phyloP scores from a whole-genome alignment of 805 yeast species.

The Hanseniaspora mollemarum region DNA sequence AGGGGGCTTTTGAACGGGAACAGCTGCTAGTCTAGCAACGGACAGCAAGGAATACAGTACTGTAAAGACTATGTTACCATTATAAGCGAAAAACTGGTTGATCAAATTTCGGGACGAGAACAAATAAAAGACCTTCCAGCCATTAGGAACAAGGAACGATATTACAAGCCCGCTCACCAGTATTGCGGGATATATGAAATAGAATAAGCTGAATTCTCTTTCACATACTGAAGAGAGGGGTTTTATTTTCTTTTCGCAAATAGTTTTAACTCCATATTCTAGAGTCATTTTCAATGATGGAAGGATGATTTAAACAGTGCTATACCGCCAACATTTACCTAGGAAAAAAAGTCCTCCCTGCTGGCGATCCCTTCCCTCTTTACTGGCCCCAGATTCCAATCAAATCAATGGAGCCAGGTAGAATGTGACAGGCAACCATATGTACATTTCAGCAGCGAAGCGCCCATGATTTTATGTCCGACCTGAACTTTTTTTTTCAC shows the following conservation, averaged over 20 bases:
- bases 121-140: slow-evolving; percentile 18
- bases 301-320: no score
- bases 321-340: no score
- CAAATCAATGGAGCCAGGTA: no score
- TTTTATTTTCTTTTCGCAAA: not conserved
- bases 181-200: not conserved
- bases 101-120: slow-evolving; percentile 25
- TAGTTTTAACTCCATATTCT: not conserved
- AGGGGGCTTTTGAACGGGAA: not conserved
- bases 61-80: slow-evolving; percentile 27
- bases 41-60: slow-evolving; percentile 15
- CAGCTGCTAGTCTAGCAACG: not conserved
- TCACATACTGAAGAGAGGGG: not conserved
- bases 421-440: no score
- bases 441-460: not conserved
- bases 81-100: slow-evolving; percentile 31
- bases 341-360: no score
- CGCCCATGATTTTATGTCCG: not conserved
- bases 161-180: not conserved
- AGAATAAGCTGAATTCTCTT: not conserved
- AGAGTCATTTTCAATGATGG: no score
- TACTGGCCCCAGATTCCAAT: no score
- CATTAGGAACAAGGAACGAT: not conserved
- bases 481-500: not conserved
- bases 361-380: no score